Percentiles rank a stretch among this genome's conserved stretches.
Evolutionary conservation across 1,284 basidiomycete genomes (phyloP).

Genomic region (Melampsora americana): DNA sequence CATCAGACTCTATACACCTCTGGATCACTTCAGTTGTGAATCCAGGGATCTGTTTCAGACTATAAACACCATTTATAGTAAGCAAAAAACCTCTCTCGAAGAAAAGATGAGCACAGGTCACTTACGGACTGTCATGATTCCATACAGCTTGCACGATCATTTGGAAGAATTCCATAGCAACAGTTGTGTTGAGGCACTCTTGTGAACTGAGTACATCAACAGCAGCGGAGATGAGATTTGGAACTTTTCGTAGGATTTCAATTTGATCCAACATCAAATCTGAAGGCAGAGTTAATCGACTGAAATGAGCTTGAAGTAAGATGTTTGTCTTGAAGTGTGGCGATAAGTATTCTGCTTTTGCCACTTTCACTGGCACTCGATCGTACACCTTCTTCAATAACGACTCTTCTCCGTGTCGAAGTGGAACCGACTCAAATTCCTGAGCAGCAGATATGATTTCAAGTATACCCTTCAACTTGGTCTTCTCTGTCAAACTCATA

Average conservation of each 20-base stretch:
- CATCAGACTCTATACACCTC: constrained; percentile 73
- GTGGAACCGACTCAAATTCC: constrained; percentile 92
- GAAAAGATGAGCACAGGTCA: not conserved
- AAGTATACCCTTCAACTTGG: constrained; percentile 93
- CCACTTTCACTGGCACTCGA: constrained; percentile 86
- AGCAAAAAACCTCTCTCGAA: no score
- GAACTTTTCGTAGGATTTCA: constrained; percentile 78
- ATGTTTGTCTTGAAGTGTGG: constrained; percentile 98
- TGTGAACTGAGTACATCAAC: constrained; percentile 98
- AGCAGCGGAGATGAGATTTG: constrained; percentile 69
- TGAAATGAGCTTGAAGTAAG: constrained; percentile 93
- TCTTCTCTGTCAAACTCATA: constrained; percentile 87
- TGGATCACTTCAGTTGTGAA: constrained; percentile 60
- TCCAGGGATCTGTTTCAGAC: constrained; percentile 43
- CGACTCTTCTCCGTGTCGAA: constrained; percentile 64
- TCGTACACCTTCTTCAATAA: constrained; percentile 72
- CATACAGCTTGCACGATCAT: constrained; percentile 99
- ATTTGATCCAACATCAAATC: constrained; percentile 89
- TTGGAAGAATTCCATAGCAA: constrained; percentile 98
- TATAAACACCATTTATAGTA: not conserved
- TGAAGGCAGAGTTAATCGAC: constrained; percentile 80
- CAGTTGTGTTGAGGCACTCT: constrained; percentile 85
- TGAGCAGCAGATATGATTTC: constrained; percentile 94
- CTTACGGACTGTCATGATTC: constrained; percentile 66
- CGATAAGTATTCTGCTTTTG: constrained; percentile 72